These are phyloP conservation scores for Borealophlyctis nickersoniae DNA, from an alignment of 192 early-diverging fungal species.

Conservation along the genomic window DNA sequence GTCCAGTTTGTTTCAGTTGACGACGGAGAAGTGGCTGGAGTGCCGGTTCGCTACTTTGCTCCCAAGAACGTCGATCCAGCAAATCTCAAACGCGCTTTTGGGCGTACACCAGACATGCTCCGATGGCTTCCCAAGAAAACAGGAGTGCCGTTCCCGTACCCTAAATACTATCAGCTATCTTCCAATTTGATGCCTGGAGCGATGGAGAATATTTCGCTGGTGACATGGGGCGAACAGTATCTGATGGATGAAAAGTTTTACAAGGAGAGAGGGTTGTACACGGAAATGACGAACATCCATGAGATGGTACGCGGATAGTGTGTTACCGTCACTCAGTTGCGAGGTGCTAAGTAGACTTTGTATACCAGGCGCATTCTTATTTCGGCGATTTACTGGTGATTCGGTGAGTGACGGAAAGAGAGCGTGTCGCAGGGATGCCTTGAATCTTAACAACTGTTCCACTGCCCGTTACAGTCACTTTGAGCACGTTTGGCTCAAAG, in stretches of 20 bases:
- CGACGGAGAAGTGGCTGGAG: constrained; percentile 43
- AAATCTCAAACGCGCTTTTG: constrained; percentile 42
- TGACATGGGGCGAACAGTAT: constrained; percentile 42
- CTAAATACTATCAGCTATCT: constrained; percentile 51
- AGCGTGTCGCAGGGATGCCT: too few species aligned
- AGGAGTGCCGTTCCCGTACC: constrained; percentile 45
- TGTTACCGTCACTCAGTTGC: too few species aligned
- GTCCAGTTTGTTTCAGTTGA: constrained; percentile 29
- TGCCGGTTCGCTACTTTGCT: constrained; percentile 45
- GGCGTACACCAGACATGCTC: constrained; percentile 45
- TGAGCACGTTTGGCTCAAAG: constrained; percentile 60
- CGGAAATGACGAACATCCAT: constrained; percentile 47
- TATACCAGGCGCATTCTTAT: constrained; percentile 39
- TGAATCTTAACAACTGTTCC: too few species aligned
- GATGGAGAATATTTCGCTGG: constrained; percentile 58
- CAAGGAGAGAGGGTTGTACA: constrained; percentile 24
- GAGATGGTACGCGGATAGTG: constrained; percentile 41
- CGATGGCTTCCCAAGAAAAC: constrained; percentile 49
- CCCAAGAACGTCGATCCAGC: constrained; percentile 38
- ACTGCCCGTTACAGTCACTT: constrained; percentile 30
- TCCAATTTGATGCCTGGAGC: constrained; percentile 40
- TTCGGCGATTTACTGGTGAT: constrained; percentile 57
- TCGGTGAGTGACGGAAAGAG: too few species aligned
- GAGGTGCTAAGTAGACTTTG: too few species aligned
- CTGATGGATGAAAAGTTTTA: constrained; percentile 36